phyloP scores from a whole-genome alignment of 2,329 filamentous ascomycete species.

The Cercospora janseana region DNA sequence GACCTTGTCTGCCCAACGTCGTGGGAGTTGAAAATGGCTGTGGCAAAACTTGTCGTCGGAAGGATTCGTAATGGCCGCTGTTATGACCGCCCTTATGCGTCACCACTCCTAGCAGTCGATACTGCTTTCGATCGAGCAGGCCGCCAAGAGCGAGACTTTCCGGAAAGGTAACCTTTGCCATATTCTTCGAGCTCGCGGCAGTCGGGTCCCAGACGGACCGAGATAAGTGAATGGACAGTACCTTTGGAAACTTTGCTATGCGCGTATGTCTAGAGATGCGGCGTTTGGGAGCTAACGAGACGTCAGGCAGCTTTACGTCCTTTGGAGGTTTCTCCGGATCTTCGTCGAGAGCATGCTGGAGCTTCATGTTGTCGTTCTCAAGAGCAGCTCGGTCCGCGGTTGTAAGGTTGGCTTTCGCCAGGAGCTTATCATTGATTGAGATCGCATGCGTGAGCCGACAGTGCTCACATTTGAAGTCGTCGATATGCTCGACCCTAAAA shows the following conservation, averaged over 20 bases:
- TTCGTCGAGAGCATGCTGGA: slow-evolving; percentile 68
- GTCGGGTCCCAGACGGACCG: slow-evolving; percentile 84
- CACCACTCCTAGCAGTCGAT: slow-evolving; percentile 81
- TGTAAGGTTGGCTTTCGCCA: slow-evolving; percentile 53
- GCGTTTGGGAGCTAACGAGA: slow-evolving; percentile 71
- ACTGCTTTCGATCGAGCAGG: slow-evolving; percentile 72
- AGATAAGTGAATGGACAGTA: slow-evolving; percentile 88
- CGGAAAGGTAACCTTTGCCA: slow-evolving; percentile 88
- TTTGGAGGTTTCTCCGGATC: slow-evolving; percentile 77
- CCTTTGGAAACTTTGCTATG: slow-evolving; percentile 81
- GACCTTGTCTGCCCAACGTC: slow-evolving; percentile 71
- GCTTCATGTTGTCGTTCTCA: slow-evolving; percentile 59
- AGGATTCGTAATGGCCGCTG: slow-evolving; percentile 96
- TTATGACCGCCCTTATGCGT: slow-evolving; percentile 95
- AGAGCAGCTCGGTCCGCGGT: slow-evolving; percentile 47
- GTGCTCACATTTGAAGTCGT: slow-evolving; percentile 93
- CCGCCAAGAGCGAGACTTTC: slow-evolving; percentile 81
- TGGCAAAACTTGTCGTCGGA: slow-evolving; percentile 77
- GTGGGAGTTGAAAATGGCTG: slow-evolving; percentile 80
- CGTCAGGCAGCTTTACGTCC: slow-evolving; percentile 71
- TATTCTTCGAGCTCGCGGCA: slow-evolving; percentile 78
- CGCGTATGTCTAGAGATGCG: slow-evolving; percentile 84
- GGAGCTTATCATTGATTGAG: slow-evolving; percentile 60
- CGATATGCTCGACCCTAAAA: slow-evolving; percentile 92
- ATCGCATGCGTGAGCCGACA: slow-evolving; percentile 83